A percentile compares a stretch with the other conserved stretches of the same genome.
These are phyloP conservation scores for Calophaca sinica DNA, from an alignment of 306 rosid genomes.

Conservation along the genomic window DNA sequence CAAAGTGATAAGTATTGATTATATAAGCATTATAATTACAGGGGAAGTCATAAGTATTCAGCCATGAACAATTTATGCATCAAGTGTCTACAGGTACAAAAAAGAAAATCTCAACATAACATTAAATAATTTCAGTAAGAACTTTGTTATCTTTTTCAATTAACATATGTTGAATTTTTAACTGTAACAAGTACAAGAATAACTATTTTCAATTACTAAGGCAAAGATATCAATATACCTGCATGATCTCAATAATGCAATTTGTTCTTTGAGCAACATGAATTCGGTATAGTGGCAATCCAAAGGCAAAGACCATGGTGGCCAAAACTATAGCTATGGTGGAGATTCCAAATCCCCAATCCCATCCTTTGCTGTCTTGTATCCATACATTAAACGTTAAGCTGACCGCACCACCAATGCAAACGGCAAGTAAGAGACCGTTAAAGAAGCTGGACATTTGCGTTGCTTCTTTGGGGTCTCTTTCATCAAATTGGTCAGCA, in stretches of 20 bases:
- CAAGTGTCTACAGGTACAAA: too few species aligned
- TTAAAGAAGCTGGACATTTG: slow-evolving; percentile 86
- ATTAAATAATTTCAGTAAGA: too few species aligned
- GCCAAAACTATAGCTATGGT: slow-evolving; percentile 60
- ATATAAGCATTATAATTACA: too few species aligned
- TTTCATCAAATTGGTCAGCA: slow-evolving; percentile 86
- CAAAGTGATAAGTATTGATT: too few species aligned
- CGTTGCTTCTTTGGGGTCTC: slow-evolving; percentile 73
- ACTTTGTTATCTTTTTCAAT: too few species aligned
- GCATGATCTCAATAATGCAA: slow-evolving; percentile 61
- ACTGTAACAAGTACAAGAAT: too few species aligned
- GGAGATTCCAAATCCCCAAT: slow-evolving; percentile 76
- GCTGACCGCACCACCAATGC: slow-evolving; percentile 75
- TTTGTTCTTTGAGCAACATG: slow-evolving; percentile 60
- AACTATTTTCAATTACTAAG: too few species aligned
- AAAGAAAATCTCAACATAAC: too few species aligned
- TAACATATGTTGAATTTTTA: too few species aligned
- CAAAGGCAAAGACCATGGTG: slow-evolving; percentile 54
- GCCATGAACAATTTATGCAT: too few species aligned
- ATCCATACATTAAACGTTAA: slow-evolving; percentile 71
- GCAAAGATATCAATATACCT: slow-evolving; percentile 47
- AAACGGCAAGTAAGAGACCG: slow-evolving; percentile 61
- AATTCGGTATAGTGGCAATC: slow-evolving; percentile 77
- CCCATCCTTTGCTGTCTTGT: slow-evolving; percentile 81
- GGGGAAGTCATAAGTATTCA: too few species aligned